Percentiles rank a stretch among this genome's conserved stretches.
These are phyloP conservation scores for Amanita subjunquillea DNA, from an alignment of 768 basidiomycete genomes.

Conservation along the genomic window DNA sequence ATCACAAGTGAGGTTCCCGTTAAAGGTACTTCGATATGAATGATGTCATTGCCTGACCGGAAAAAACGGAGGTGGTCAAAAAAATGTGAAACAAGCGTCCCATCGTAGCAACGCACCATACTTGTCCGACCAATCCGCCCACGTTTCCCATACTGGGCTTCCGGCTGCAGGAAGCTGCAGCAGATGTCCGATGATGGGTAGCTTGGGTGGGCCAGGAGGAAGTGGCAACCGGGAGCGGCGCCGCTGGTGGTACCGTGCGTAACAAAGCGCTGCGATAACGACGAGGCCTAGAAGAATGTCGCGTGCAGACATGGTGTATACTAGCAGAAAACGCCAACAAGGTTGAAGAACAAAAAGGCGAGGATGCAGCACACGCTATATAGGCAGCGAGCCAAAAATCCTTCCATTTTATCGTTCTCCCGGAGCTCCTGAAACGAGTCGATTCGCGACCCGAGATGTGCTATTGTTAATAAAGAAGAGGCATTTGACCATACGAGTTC, in stretches of 20 bases:
- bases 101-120: constrained; percentile 8
- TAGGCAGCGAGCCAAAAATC: not conserved
- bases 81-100: not conserved
- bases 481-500: no score
- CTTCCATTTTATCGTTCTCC: not conserved
- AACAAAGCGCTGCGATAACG: not conserved
- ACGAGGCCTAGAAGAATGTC: not conserved
- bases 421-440: no score
- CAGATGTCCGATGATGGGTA: constrained; percentile 17
- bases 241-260: not conserved
- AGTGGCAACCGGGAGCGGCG: constrained; percentile 7
- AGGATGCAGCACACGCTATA: not conserved
- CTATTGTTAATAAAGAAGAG: no score
- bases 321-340: not conserved
- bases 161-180: constrained; percentile 13
- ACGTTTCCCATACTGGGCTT: constrained; percentile 13
- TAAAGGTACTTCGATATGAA: constrained; percentile 16
- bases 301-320: not conserved
- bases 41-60: constrained; percentile 18
- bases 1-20: constrained; percentile 22
- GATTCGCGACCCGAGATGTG: no score
- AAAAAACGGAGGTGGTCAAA: not conserved
- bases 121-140: constrained; percentile 14
- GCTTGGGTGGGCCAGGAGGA: constrained; percentile 20
- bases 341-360: not conserved